Conservation (phyloP, 805 yeast genomes). For the Komagataella mondaviorum region DNA sequence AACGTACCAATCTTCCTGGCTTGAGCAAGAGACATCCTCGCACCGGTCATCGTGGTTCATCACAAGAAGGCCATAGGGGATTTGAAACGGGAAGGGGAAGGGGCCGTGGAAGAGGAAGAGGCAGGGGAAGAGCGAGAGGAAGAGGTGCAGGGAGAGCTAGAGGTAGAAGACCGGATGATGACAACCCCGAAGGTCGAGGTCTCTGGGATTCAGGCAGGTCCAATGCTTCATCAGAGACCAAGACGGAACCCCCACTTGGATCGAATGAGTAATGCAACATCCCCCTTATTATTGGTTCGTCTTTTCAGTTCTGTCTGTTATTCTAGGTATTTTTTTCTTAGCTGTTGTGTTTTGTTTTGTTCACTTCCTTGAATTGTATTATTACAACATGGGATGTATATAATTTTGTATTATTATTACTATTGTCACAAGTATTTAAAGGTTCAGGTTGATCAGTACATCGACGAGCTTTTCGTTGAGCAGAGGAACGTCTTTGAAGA, state of each 20-base stretch:
- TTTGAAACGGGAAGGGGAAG: constrained; percentile 16
- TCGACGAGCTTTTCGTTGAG: background rate
- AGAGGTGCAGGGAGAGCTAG: background rate
- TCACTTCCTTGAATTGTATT: background rate
- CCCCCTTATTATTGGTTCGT: background rate
- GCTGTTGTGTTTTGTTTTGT: background rate
- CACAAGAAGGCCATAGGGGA: constrained; percentile 32
- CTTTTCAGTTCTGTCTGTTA: background rate
- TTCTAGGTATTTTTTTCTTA: background rate
- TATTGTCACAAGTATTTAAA: background rate
- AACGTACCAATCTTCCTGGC: constrained; percentile 65
- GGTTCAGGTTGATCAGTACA: background rate
- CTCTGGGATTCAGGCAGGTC: background rate
- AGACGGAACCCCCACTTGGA: background rate
- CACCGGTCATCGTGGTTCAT: constrained; percentile 22
- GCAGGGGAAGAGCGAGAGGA: constrained; percentile 2
- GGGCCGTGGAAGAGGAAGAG: background rate
- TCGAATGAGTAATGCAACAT: background rate
- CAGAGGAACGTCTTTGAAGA: background rate
- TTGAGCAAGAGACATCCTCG: constrained; percentile 4
- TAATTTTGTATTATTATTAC: background rate
- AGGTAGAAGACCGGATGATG: background rate
- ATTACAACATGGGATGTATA: background rate
- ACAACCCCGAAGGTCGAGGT: background rate
- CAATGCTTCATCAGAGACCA: background rate